Base-by-base conservation (phyloP, 257 asterid genomes). In the Echium plantagineum region DNA sequence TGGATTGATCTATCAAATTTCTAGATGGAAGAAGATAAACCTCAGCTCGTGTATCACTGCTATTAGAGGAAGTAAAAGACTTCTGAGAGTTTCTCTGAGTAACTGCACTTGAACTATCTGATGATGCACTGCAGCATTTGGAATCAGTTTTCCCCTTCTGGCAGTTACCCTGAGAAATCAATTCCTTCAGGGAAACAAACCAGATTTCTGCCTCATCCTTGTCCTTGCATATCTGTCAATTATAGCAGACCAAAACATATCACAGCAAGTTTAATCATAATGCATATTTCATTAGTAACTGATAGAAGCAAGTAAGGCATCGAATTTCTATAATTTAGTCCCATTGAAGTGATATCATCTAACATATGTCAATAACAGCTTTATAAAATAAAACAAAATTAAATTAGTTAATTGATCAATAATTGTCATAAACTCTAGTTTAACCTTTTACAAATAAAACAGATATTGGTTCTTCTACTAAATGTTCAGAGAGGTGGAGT, bases 131-230 rank as follows among this genome's bases (percentile, higher is more conserved):
- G n/a, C 73, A 81, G 42, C 67, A 63, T 73, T 70, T 68, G 19
- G 42, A 66, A 55, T 74, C 80, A 26, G 59, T 74, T 67, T 71
- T 74, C 91, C 88, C 77, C 68, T 71, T 83, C 61, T 66, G 73
- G 65, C 63, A 63, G 71, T 72, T 74, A 52, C 72, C 69, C 46
- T 69, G 77, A 62, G 85, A 78, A 63, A 80, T 73, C 70, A 86
- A 64, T 76, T 83, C 80, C 35, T 57, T 71, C 65, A 86, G 79
- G 51, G 81, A 89, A 63, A 75, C 77, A 63, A 81, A 81, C 95
- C 95, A 86, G 65, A 76, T 66, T 69, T 83, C 89, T 54, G 87
- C 89, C 75, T 86, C 95, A 63, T 73, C 83, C 77, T 83, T 86
- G 70, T 86, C 93, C 75, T 86, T 86, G 71, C 95, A 86, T 72